phyloP scores from a whole-genome alignment of 2,329 filamentous ascomycete species.

The Pochonia chlamydosporia region DNA sequence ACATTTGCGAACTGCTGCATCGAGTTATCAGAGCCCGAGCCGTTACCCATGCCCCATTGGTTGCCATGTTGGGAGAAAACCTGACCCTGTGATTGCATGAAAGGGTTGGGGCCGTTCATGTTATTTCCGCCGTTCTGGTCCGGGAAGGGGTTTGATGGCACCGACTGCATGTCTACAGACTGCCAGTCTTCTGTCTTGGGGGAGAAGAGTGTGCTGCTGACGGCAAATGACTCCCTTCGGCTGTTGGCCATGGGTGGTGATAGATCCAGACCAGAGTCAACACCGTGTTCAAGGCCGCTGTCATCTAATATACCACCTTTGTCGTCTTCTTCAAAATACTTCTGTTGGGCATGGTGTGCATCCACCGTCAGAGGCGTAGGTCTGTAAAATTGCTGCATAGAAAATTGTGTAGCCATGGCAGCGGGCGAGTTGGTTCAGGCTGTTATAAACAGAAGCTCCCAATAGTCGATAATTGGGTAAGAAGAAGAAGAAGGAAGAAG shows the following conservation, averaged over 20 bases:
- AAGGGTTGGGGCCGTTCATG: conserved; percentile 57
- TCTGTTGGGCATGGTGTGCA: conserved; percentile 43
- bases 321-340: conserved; percentile 57
- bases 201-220: conserved; percentile 53
- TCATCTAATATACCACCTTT: conserved; percentile 52
- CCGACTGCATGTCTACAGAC: conserved; percentile 58
- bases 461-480: background rate
- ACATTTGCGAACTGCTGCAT: conserved; percentile 60
- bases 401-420: conserved; percentile 46
- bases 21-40: conserved; percentile 68
- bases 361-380: conserved; percentile 46
- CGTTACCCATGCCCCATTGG: conserved; percentile 60
- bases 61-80: conserved; percentile 33
- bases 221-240: conserved; percentile 58
- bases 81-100: conserved; percentile 49
- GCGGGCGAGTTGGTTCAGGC: conserved; percentile 1
- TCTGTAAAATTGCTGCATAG: conserved; percentile 47
- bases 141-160: conserved; percentile 57
- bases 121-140: conserved; percentile 42
- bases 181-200: conserved; percentile 61
- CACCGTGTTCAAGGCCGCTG: conserved; percentile 51
- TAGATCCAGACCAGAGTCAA: conserved; percentile 58
- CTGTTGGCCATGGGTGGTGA: conserved; percentile 58
- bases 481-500: background rate
- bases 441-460: background rate